Conservation (phyloP, 306 rosid genomes). For the Trifolium pratense region DNA sequence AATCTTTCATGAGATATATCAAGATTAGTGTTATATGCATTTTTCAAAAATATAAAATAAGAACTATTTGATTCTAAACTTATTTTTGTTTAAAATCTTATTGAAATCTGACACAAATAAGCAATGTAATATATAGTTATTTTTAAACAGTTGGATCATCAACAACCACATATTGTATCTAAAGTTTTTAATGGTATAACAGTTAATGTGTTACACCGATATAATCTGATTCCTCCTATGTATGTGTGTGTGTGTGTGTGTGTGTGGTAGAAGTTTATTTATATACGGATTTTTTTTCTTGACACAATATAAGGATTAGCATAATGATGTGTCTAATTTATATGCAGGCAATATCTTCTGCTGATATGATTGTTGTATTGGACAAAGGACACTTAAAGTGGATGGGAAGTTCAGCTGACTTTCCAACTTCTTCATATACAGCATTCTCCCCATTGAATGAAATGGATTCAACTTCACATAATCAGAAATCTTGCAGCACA, state of each 20-base stretch:
- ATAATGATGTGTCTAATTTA: slow-evolving; percentile 35
- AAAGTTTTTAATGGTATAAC: neutral
- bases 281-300: too few relatives aligned
- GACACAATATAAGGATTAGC: slow-evolving; percentile 17
- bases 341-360: slow-evolving; percentile 81
- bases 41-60: neutral
- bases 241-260: neutral
- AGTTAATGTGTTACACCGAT: too few relatives aligned
- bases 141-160: neutral
- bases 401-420: slow-evolving; percentile 67
- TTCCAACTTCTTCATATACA: slow-evolving; percentile 61
- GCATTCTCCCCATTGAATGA: slow-evolving; percentile 73
- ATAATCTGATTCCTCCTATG: neutral
- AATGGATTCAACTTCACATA: slow-evolving; percentile 55
- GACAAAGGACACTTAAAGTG: slow-evolving; percentile 85
- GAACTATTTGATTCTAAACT: neutral
- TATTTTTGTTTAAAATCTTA: neutral
- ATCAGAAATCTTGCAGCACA: slow-evolving; percentile 50
- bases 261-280: neutral
- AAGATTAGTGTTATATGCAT: neutral
- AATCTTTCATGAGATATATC: neutral
- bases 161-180: neutral
- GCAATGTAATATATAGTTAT: neutral
- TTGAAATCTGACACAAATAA: neutral
- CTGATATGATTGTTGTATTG: slow-evolving; percentile 75